Evolutionary conservation across 306 rosid species (phyloP).

Genomic region (Ceratonia siliqua): DNA sequence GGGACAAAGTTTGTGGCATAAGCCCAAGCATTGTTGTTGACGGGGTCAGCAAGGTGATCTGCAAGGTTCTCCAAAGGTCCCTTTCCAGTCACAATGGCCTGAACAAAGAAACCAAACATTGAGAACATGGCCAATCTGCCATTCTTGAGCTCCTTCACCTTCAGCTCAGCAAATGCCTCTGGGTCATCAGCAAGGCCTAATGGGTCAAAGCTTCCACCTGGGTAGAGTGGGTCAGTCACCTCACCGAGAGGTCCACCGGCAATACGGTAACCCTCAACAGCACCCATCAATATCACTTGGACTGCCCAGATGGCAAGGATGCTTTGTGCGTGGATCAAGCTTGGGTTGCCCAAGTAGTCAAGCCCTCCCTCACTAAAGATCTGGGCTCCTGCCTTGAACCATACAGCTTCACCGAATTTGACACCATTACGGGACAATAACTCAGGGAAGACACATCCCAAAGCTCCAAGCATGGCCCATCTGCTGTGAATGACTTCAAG

Average conservation of each 20-base stretch:
- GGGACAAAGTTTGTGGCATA: conserved; percentile 76
- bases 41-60: conserved; percentile 69
- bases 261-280: conserved; percentile 62
- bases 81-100: conserved; percentile 67
- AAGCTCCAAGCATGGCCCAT: conserved; percentile 75
- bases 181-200: conserved; percentile 70
- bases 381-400: conserved; percentile 72
- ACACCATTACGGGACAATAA: conserved; percentile 60
- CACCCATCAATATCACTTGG: conserved; percentile 67
- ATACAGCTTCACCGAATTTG: conserved; percentile 61
- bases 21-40: conserved; percentile 71
- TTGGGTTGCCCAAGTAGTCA: conserved; percentile 71
- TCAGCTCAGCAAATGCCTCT: conserved; percentile 63
- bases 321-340: conserved; percentile 67
- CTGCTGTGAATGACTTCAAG: conserved; percentile 60
- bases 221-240: conserved; percentile 61
- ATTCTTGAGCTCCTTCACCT: conserved; percentile 65
- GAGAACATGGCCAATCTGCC: conserved; percentile 68
- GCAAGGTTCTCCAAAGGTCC: conserved; percentile 65
- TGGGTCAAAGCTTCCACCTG: conserved; percentile 70
- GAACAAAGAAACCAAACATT: conserved; percentile 67
- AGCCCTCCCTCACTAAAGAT: conserved; percentile 72
- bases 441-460: conserved; percentile 67
- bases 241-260: conserved; percentile 68
- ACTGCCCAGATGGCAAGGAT: conserved; percentile 64